Percentiles rank a stretch among this genome's conserved stretches.
phyloP scores from a whole-genome alignment of 1,284 basidiomycete genomes.

The Ganoderma boninense region DNA sequence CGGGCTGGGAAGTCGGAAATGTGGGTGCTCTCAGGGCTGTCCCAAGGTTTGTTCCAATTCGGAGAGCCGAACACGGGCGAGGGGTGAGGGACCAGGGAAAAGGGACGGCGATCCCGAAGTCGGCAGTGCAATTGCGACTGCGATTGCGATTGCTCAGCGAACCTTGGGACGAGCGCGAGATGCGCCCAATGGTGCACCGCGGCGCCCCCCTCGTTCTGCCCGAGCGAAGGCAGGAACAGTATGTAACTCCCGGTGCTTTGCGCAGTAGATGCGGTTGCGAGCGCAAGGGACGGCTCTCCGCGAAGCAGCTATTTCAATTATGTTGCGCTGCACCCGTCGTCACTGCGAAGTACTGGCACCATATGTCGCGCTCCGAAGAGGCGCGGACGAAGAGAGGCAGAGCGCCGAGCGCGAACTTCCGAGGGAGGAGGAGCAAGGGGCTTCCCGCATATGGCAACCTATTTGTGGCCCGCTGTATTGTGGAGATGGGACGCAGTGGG shows the following conservation, averaged over 20 bases:
- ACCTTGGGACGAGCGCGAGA: not conserved
- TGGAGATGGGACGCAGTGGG: not conserved
- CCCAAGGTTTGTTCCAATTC: not conserved
- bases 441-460: not conserved
- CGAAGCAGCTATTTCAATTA: constrained; percentile 1
- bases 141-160: constrained; percentile 1
- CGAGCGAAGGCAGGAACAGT: not conserved
- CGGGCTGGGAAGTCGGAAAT: not conserved
- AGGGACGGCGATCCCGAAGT: not conserved
- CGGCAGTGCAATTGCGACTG: not conserved
- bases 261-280: not conserved
- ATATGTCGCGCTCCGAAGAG: not conserved
- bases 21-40: not conserved
- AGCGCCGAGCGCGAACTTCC: not conserved
- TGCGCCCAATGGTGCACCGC: not conserved
- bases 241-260: not conserved
- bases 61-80: not conserved
- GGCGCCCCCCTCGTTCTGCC: not conserved
- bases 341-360: not conserved
- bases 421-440: not conserved
- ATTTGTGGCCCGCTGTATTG: constrained; percentile 2
- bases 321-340: not conserved
- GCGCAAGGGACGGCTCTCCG: not conserved
- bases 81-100: not conserved
- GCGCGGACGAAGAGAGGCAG: not conserved